Evolutionary conservation across 2,329 filamentous ascomycete species (phyloP), one percentile per base, ranked within the genome.

Genomic region (Fonsecaea pedrosoi): DNA sequence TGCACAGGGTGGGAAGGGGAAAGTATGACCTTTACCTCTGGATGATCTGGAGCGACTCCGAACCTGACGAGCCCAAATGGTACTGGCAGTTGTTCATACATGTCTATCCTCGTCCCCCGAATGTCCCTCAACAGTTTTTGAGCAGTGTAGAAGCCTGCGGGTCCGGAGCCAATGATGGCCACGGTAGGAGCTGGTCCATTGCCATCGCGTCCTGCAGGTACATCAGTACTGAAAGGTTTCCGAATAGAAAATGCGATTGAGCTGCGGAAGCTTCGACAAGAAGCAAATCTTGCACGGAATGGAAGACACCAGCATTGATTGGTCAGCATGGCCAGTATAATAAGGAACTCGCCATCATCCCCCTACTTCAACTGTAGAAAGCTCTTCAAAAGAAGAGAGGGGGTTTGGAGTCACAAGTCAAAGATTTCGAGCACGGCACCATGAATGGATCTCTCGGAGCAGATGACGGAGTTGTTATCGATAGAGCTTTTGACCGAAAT

Each of bases 21-120:
- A 61, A 40, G 21, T 21, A 80, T 67, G 81, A 95, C 92, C 87
- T 99, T 99, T 72, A 99, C 95, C 81, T 99, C 94, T 0, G 95
- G 94, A 79, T 99, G 95, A 77, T 99, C 95, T 4, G 95, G 95
- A n/a, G 95, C 96, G 66, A 99, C 95, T 8, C 95, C 95, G 75
- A 95, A 97, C 63, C 95, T 86, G 58, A 96, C 94, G 63, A 99
- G 85, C 0, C 95, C 95, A 76, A 92, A 99, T 0, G 95, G 95
- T 3, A 96, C 93, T 0, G 95, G 95, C 45, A 98, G 81, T 34
- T 92, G 88, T 80, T 99, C 95, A 76, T 96, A 99, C 94, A 99
- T 98, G 79, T 98, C 94, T 25, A 99, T 86, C 59, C 86, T 85
- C 0, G 90, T 89, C 75, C 89, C 82, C 25, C 88, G 83, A 42